Evolutionary conservation across 805 yeast species (phyloP).

Genomic region (Zygosaccharomyces rouxii): DNA sequence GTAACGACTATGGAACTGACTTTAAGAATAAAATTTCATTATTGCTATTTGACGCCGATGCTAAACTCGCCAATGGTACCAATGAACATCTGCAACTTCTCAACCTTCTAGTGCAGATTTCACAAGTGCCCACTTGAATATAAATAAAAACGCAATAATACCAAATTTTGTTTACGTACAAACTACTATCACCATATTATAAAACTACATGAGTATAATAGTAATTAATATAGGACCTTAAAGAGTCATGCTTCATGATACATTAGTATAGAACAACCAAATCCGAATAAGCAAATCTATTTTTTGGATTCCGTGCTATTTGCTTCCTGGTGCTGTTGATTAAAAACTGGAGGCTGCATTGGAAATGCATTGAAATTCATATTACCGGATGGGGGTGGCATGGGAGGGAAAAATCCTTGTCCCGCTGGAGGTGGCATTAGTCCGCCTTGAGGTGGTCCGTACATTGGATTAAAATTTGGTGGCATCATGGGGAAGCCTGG

Average conservation of each 20-base stretch:
- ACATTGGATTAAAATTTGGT: conserved; percentile 21
- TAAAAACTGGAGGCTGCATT: conserved; percentile 6
- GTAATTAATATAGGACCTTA: not conserved
- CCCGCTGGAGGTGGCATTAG: conserved; percentile 19
- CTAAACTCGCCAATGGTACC: conserved; percentile 73
- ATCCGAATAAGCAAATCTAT: conserved; percentile 6
- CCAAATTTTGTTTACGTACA: not conserved
- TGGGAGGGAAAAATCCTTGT: conserved; percentile 23
- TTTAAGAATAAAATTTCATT: conserved; percentile 64
- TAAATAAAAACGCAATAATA: not conserved
- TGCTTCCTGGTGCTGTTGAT: conserved; percentile 4
- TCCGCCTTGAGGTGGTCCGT: conserved; percentile 24
- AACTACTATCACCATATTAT: not conserved
- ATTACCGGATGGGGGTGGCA: conserved; percentile 17
- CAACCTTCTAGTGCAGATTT: conserved; percentile 54
- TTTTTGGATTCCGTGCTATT: conserved; percentile 3
- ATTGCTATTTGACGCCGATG: conserved; percentile 69
- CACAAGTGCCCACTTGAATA: conserved; percentile 27
- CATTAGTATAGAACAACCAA: conserved; percentile 6
- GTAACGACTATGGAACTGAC: conserved; percentile 44
- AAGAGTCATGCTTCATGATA: conserved; percentile 4
- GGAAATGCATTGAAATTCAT: conserved; percentile 13
- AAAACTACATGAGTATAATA: not conserved
- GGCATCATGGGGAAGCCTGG: conserved; percentile 30
- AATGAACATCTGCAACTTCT: conserved; percentile 83